Evolutionary conservation across 2,329 filamentous ascomycete species (phyloP).

Genomic region (Fusarium sp.): DNA sequence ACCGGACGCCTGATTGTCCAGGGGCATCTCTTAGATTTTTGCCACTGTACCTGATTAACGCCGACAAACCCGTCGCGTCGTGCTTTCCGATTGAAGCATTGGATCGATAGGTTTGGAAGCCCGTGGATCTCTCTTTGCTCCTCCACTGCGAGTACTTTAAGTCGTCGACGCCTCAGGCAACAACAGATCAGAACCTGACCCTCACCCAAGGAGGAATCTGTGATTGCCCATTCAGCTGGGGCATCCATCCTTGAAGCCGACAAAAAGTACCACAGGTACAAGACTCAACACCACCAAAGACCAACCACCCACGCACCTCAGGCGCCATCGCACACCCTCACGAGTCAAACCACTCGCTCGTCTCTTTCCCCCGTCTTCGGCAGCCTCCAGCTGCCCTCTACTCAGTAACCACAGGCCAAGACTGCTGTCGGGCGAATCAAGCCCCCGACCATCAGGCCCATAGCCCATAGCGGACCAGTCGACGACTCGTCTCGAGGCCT

Average conservation of each 20-base stretch:
- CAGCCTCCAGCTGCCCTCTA: constrained; percentile 16
- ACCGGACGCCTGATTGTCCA: constrained; percentile 29
- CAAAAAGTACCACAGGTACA: constrained; percentile 17
- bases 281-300: constrained; percentile 21
- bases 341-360: constrained; percentile 38
- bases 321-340: constrained; percentile 32
- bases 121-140: background rate
- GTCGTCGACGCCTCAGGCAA: constrained; percentile 26
- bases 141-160: constrained; percentile 28
- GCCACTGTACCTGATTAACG: constrained; percentile 5
- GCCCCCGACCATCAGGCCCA: constrained; percentile 19
- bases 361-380: constrained; percentile 14
- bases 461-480: constrained; percentile 29
- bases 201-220: background rate
- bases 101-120: background rate
- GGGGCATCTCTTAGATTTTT: background rate
- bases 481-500: constrained; percentile 35
- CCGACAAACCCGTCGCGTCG: background rate
- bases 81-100: background rate
- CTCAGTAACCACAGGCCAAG: constrained; percentile 21
- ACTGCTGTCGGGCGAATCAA: constrained; percentile 17
- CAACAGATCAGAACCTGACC: background rate
- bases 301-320: constrained; percentile 35
- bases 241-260: background rate
- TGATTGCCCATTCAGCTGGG: background rate